Evolutionary conservation across 768 basidiomycete species (phyloP).

Genomic region (Suillus sp.): DNA sequence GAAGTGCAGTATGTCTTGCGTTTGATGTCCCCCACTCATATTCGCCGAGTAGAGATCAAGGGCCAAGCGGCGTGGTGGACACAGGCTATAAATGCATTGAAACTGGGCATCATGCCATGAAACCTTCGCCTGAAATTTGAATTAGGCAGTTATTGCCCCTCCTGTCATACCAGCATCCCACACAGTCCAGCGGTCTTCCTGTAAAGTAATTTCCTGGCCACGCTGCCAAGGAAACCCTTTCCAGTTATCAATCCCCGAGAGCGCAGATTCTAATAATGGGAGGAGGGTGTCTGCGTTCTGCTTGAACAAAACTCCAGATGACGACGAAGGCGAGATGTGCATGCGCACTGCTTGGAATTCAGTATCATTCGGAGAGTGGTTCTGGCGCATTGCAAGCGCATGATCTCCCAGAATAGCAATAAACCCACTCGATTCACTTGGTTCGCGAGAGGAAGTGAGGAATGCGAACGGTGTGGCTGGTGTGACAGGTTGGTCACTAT

Average conservation of each 20-base stretch:
- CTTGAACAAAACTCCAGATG: neutral
- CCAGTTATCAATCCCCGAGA: neutral
- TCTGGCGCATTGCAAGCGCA: conserved; percentile 19
- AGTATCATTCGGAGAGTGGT: neutral
- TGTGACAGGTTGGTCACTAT: conserved; percentile 16
- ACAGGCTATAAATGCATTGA: neutral
- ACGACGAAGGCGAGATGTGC: neutral
- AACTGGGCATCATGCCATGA: neutral
- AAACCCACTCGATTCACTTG: conserved; percentile 19
- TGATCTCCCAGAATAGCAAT: conserved; percentile 23
- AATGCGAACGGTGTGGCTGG: conserved; percentile 20
- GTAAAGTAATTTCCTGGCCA: neutral
- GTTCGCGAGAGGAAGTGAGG: conserved; percentile 17
- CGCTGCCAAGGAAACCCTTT: neutral
- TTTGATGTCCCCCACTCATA: neutral
- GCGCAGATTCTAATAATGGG: neutral
- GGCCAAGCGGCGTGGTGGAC: neutral
- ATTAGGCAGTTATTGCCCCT: neutral
- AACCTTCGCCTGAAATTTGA: neutral
- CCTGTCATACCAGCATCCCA: conserved; percentile 19
- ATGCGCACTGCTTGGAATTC: conserved; percentile 6
- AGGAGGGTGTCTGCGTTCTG: neutral
- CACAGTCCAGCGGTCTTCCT: conserved; percentile 17
- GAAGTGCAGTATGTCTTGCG: neutral
- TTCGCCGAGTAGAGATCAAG: neutral